Evolutionary conservation across 2,329 filamentous ascomycete genomes (phyloP).

Genomic region (Ustulina deusta): DNA sequence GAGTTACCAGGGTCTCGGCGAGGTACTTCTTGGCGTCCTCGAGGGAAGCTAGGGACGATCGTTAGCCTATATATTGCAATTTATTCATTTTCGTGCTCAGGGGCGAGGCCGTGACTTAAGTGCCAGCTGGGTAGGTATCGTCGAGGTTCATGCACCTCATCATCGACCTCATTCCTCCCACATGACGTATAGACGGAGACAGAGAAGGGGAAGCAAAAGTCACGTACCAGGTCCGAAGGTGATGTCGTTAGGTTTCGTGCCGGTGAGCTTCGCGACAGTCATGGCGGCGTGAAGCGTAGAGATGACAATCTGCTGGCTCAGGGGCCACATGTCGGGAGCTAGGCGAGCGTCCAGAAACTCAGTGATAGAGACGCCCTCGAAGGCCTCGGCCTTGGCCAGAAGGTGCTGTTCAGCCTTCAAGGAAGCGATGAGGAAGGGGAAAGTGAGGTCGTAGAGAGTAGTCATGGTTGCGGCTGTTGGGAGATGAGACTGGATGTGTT

Average conservation of each 20-base stretch:
- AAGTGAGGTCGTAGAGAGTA: slow-evolving; percentile 57
- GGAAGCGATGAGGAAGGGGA: slow-evolving; percentile 51
- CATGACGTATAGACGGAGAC: background rate
- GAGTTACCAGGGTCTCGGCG: slow-evolving; percentile 45
- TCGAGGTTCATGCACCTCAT: too few relatives aligned
- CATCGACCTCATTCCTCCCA: background rate
- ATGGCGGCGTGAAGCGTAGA: slow-evolving; percentile 44
- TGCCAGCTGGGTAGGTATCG: background rate
- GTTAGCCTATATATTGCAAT: slow-evolving; percentile 17
- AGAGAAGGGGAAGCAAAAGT: background rate
- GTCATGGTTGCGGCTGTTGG: slow-evolving; percentile 44
- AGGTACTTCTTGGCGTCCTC: slow-evolving; percentile 54
- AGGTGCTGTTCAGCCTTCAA: slow-evolving; percentile 52
- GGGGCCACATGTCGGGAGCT: slow-evolving; percentile 58
- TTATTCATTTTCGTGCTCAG: background rate
- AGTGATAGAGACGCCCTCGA: slow-evolving; percentile 39
- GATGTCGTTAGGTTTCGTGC: slow-evolving; percentile 46
- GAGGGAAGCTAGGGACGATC: slow-evolving; percentile 40
- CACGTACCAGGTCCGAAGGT: slow-evolving; percentile 49
- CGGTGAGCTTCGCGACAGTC: slow-evolving; percentile 52
- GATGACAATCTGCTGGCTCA: slow-evolving; percentile 57
- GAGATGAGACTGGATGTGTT: background rate
- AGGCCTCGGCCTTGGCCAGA: slow-evolving; percentile 54
- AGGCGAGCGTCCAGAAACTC: slow-evolving; percentile 52
- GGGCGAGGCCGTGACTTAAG: background rate